Base-by-base conservation (phyloP, 441 rosid species). In the Corymbia citriodora region DNA sequence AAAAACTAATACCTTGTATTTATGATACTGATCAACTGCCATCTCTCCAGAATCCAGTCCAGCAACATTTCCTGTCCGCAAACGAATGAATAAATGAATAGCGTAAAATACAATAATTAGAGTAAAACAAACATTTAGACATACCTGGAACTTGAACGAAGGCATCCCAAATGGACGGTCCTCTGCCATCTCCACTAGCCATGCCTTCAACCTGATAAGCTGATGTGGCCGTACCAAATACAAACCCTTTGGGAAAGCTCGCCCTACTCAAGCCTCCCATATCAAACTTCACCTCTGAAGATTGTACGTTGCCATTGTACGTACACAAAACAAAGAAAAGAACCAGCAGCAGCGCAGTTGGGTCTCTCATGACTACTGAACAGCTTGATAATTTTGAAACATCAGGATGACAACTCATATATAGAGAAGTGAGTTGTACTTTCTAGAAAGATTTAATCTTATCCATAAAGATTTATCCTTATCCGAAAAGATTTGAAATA, bases 221-320 rank as follows among this genome's bases (percentile, higher is more conserved):
- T 27, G 90, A 89, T 18, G 90, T 89, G 9, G 90, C 90, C 4
- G 90, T 63, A 21, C 90, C 90, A 13, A 89, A 89, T 23, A 89
- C 31, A 40, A 89, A 89, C 7, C 88, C 90, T 33, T 89, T 61
- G 13, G 90, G 90, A 55, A 89, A 89, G 61, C 90, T 89, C 36
- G 33, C 88, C 36, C 90, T 61, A 59, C 61, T 89, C 10, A 89
- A 74, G 33, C 90, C 90, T 82, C 81, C 90, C 81, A 85, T 89
- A n/a, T 89, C 90, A 36, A 89, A 53, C 61, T 50, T 54, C 86
- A 72, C 50, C 2, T 29, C 4, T 12, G 29, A 61, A 61, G 55
- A 65, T 19, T 53, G 63, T 12, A 49, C 68, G 12, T 45, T 10
- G 33, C 90, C 33, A 59, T 33, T 55, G 52, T 23, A 16, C 50